Evolutionary conservation across 2,329 filamentous ascomycete genomes (phyloP), one percentile per base, ranked within the genome.

Genomic region (Samsoniella hepiali): DNA sequence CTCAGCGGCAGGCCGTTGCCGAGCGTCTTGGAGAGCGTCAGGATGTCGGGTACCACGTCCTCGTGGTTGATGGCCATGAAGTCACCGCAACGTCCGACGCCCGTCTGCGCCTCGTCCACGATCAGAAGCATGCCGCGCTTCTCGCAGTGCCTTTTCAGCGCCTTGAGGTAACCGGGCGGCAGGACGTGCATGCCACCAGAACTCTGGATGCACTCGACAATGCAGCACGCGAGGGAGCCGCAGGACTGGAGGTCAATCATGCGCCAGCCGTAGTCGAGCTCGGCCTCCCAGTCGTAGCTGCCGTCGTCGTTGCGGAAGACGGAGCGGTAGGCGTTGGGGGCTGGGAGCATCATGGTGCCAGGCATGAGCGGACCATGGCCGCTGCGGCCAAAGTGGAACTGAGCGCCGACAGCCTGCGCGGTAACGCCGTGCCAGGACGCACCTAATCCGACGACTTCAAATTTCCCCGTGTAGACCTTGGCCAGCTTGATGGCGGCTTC

Each of bases 401-500:
- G 82, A 0, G 84, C 81, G 1, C 79, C 80, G 1, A 80, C 74
- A 0, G 86, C 80, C 15, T 79, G 81, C 1, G 79, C 79, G 0
- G 85, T 88, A 64, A 89, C 76, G 17, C 86, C 86, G 70, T 90
- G 86, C 76, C 81, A 89, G 40, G 81, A 84, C 0, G 81, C 81
- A 0, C 79, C 79, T 22, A 89, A 75, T 0, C 78, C 87, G 5
- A 89, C 84, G 58, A 90, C 81, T 69, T 89, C 85, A 67, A 85
- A 89, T 58, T 86, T 88, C 1, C 85, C 84, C 0, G 86, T 89
- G 68, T 82, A 87, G 10, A 81, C 75, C 67, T 89, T 89, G 3
- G 87, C 86, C 67, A 89, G 78, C 63, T 85, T 84, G 63, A 89
- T 86, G 2, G 87, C 87, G 3, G 84, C 85, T 67, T 90, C 86